phyloP scores from a whole-genome alignment of 1,139 yeast genomes.

The Candida gigantensis region DNA sequence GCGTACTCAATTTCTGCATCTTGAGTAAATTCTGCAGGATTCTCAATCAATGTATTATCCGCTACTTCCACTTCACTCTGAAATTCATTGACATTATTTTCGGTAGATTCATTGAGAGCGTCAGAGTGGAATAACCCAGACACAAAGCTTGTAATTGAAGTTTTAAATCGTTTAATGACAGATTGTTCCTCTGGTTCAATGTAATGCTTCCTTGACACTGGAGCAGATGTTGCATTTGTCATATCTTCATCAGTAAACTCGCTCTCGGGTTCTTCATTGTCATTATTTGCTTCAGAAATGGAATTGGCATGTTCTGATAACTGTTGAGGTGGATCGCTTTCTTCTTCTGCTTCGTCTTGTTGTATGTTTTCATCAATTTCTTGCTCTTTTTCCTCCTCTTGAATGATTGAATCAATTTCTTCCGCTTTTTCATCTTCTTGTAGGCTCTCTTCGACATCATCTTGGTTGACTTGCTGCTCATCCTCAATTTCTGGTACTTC shows the following conservation, averaged over 20 bases:
- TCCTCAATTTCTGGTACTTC: no score
- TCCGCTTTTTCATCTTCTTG: neutral
- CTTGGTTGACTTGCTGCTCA: neutral
- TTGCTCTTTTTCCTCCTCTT: conserved; percentile 5
- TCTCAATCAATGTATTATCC: no score
- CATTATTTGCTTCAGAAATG: no score
- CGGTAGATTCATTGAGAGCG: no score
- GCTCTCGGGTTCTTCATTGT: no score
- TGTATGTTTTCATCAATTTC: conserved; percentile 18
- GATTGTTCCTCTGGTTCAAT: conserved; percentile 4
- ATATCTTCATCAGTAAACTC: no score
- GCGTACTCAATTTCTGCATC: neutral
- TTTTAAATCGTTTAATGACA: conserved; percentile 9
- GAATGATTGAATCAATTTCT: neutral
- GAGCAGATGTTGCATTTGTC: no score
- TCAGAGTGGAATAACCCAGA: neutral
- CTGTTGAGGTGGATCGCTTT: no score
- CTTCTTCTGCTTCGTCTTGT: no score
- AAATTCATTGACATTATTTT: neutral
- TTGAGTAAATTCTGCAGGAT: neutral
- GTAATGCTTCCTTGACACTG: neutral
- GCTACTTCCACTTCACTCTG: neutral
- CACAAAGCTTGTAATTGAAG: conserved; percentile 3
- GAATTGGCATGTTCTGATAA: no score
- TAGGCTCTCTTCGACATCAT: neutral